Evolutionary conservation across 192 early-diverging fungal species (phyloP).

Genomic region (Entrophospora sp.): DNA sequence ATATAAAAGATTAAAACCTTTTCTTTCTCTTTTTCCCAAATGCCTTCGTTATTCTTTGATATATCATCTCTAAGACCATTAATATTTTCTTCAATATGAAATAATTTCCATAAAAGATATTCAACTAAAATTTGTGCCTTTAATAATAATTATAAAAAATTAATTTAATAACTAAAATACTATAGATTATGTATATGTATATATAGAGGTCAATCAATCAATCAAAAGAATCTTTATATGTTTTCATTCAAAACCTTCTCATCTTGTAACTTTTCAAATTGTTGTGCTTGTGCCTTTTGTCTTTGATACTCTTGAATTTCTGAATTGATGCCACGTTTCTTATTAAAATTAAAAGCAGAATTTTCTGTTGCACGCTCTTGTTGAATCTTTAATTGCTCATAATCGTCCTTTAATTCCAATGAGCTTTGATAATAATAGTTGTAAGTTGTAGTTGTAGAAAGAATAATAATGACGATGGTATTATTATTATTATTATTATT

Average conservation of each 20-base stretch:
- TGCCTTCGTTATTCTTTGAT: constrained; percentile 39
- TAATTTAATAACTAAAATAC: neutral
- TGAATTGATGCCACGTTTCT: constrained; percentile 75
- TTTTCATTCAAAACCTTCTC: too few species aligned
- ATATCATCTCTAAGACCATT: constrained; percentile 50
- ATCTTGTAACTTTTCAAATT: constrained; percentile 56
- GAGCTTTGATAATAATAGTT: too few species aligned
- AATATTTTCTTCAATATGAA: constrained; percentile 70
- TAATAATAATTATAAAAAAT: constrained; percentile 8
- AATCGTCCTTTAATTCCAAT: constrained; percentile 78
- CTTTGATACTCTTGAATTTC: constrained; percentile 91
- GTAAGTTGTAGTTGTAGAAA: too few species aligned
- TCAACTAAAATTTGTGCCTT: constrained; percentile 56
- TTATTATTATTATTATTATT: too few species aligned
- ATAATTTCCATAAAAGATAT: constrained; percentile 86
- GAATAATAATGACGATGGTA: too few species aligned
- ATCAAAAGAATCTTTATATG: too few species aligned
- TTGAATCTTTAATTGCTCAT: constrained; percentile 71
- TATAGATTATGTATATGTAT: neutral
- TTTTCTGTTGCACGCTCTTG: constrained; percentile 85
- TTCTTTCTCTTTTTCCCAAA: constrained; percentile 32
- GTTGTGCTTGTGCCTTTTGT: constrained; percentile 86
- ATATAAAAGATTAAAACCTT: constrained; percentile 28
- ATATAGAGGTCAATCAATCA: too few species aligned
- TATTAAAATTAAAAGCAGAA: constrained; percentile 82